Percentiles rank a stretch among this genome's conserved stretches.
Conservation (phyloP, 2,329 filamentous ascomycete genomes). For the Myriosclerotinia duriaeana region DNA sequence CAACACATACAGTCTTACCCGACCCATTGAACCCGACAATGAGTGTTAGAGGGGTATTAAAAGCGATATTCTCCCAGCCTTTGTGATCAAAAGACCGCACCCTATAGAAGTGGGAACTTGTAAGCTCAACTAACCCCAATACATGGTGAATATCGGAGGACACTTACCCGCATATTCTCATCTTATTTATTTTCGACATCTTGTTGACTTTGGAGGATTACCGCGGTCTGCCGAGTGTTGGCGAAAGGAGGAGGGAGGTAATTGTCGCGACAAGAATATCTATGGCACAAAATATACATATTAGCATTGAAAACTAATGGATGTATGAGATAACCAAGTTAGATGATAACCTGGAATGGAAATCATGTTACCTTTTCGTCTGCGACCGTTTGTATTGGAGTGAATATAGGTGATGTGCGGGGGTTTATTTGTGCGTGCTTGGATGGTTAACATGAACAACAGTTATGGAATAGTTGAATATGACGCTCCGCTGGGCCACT, state of each 20-base stretch:
- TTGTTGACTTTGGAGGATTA: background rate
- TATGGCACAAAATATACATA: background rate
- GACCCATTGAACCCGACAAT: constrained; percentile 98
- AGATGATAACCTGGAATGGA: background rate
- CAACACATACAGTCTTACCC: constrained; percentile 71
- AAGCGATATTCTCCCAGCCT: constrained; percentile 75
- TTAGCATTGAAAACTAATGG: background rate
- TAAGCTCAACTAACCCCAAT: background rate
- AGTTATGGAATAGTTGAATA: background rate
- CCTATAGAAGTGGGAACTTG: constrained; percentile 42
- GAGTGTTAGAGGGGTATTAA: constrained; percentile 86
- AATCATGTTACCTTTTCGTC: background rate
- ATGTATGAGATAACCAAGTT: background rate
- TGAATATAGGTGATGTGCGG: background rate
- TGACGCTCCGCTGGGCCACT: constrained; percentile 7
- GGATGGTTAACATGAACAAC: background rate
- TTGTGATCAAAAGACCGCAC: constrained; percentile 83
- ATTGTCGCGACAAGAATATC: background rate
- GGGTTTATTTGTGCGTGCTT: background rate
- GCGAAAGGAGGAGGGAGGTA: background rate
- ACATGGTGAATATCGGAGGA: background rate
- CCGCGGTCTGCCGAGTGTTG: background rate
- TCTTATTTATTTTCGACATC: constrained; percentile 83
- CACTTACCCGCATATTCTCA: constrained; percentile 73
- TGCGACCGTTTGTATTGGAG: background rate